Conservation (phyloP, 352 stramenopile genomes). For the Pythium guiyangense region DNA sequence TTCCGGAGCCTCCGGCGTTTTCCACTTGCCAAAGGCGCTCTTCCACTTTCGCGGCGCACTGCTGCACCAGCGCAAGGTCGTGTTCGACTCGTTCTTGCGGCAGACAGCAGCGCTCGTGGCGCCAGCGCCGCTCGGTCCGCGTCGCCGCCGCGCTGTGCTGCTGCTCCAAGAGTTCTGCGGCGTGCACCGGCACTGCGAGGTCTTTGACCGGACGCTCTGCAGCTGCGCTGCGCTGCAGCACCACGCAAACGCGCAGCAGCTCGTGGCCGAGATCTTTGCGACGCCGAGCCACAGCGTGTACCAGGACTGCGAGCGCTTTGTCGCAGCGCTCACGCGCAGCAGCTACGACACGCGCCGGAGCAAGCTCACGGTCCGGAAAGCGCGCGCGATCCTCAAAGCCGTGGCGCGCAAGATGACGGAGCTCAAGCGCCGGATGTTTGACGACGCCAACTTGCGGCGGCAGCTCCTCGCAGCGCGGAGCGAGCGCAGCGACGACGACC, state of each 20-base stretch:
- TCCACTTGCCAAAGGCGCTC: conserved; percentile 47
- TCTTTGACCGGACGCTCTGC: conserved; percentile 33
- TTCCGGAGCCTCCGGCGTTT: conserved; percentile 40
- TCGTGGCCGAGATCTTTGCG: conserved; percentile 42
- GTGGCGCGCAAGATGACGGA: conserved; percentile 49
- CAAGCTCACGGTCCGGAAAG: conserved; percentile 33
- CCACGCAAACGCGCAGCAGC: conserved; percentile 33
- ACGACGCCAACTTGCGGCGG: conserved; percentile 30
- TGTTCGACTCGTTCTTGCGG: conserved; percentile 69
- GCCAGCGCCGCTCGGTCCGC: conserved; percentile 53
- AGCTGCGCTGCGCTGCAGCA: conserved; percentile 33
- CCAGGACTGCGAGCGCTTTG: conserved; percentile 32
- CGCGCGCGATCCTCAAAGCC: conserved; percentile 39
- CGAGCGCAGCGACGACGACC: conserved; percentile 35
- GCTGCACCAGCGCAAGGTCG: conserved; percentile 45
- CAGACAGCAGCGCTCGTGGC: conserved; percentile 56
- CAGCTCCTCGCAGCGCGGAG: conserved; percentile 27
- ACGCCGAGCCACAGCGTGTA: conserved; percentile 23
- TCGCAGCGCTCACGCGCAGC: conserved; percentile 28
- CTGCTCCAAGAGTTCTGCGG: conserved; percentile 57
- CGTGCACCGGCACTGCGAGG: conserved; percentile 38
- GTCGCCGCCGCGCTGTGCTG: conserved; percentile 41
- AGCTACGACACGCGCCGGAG: conserved; percentile 33
- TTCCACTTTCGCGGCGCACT: conserved; percentile 49
- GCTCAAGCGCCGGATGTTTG: conserved; percentile 41